phyloP scores from a whole-genome alignment of 495 filamentous ascomycete genomes.

The Bathelium albidoporum region DNA sequence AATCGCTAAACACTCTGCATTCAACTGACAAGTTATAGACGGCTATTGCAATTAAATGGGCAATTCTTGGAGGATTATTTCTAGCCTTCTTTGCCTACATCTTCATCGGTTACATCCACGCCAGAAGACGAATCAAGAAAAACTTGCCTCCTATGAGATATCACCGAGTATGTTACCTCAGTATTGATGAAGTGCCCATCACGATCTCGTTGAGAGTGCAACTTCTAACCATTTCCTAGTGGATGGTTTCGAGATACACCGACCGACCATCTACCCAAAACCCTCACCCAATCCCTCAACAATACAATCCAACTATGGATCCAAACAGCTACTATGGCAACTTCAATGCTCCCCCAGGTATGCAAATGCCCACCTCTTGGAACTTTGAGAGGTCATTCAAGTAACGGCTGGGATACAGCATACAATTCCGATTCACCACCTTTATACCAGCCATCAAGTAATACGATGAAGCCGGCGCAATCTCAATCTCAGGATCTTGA shows the following conservation, averaged over 20 bases:
- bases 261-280: not conserved
- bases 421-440: slow-evolving; percentile 1
- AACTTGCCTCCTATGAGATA: slow-evolving; percentile 53
- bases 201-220: no score
- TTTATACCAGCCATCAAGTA: not conserved
- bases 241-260: not conserved
- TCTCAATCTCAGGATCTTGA: not conserved
- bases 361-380: not conserved
- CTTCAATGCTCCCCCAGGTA: slow-evolving; percentile 2
- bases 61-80: slow-evolving; percentile 43
- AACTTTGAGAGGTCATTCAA: not conserved
- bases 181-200: not conserved
- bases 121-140: slow-evolving; percentile 49
- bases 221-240: not conserved
- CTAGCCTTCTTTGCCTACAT: slow-evolving; percentile 43
- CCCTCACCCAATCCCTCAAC: not conserved
- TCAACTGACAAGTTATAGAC: slow-evolving; percentile 29
- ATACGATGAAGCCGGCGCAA: not conserved
- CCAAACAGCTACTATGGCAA: slow-evolving; percentile 2
- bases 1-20: no score
- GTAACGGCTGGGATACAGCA: not conserved
- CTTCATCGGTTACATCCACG: slow-evolving; percentile 52
- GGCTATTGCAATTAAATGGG: slow-evolving; percentile 57
- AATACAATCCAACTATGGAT: not conserved
- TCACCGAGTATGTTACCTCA: slow-evolving; percentile 35